Evolutionary conservation across 371 early-diverging fungal genomes (phyloP), one percentile per base, ranked within the genome.

Genomic region (Mortierella sp.): DNA sequence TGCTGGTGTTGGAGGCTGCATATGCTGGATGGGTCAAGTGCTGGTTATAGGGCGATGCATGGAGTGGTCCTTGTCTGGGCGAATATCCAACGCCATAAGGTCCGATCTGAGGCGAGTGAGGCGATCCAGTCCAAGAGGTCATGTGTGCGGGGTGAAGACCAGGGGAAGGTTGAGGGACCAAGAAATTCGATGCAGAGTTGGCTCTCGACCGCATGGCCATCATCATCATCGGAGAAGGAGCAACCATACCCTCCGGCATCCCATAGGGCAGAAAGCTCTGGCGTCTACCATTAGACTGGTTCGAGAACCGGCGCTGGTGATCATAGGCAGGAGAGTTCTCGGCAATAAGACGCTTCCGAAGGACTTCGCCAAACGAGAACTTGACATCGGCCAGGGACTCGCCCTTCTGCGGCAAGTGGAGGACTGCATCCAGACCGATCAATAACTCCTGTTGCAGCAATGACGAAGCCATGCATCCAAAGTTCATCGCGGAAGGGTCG

Each of bases 161-260:
- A 47, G 84, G 73, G 4, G 79, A 79, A 4, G 76, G 79, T 16
- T 79, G 84, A 16, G 84, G 84, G 26, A 79, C 76, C 44, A 79
- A 66, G 65, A 70, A 83, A 8, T 70, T 73, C 3, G 84, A 75
- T 22, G 70, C 76, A 24, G 84, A 83, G 45, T 83, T 71, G 64
- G 84, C 84, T 0, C 84, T 68, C 37, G 79, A 68, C 9, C 84
- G 79, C 83, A 82, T 82, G 24, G 83, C 83, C 84, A 83, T 83
- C 26, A 34, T 45, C 79, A 79, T 70, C 79, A 82, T 75, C 14
- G 79, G 78, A 14, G 83, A 75, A 10, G 84, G 84, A 5, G 79
- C 40, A n/a, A 64, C 72, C 63, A 77, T 52, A 4, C 40, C 63
- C 1, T 80, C 74, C 14, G 68, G 61, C 8, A 48, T 47, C 5